Evolutionary conservation across 805 yeast genomes (phyloP), one percentile per base, ranked within the genome.

Genomic region (Kuraishia hungarica): DNA sequence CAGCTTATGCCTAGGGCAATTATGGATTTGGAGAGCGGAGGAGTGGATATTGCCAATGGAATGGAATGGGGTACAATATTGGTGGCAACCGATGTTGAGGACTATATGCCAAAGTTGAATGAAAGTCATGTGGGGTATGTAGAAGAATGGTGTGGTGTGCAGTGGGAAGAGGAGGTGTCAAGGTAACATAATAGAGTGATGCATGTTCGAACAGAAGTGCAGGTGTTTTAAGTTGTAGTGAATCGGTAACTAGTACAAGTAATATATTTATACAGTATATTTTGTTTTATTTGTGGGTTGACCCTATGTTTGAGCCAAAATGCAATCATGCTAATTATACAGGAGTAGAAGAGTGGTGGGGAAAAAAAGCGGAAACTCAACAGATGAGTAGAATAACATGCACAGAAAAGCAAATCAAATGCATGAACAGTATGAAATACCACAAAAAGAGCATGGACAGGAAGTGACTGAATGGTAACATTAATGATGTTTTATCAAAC

Each of bases 31-130:
- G 97, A 93, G 65, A 75, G 74, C 49, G 69, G 72, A 67, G 17
- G 72, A 67, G 52, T 35, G 55, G 63, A 71, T 61, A 64, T 67
- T 56, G 62, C 78, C 49, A 82, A 82, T 39, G 97, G 98, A 13
- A 93, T 93, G 96, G 96, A 93, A 59, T 94, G 99, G 99, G 98
- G 97, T 1, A 88, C 98, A 0, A 87, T 94, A 29, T 72, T 89
- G 24, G 87, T 93, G 1, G 88, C 84, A 48, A 89, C 97, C 0
- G 91, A 66, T 63, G 39, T 69, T 61, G 55, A 61, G 56, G 62
- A 61, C 47, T 50, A 39, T 19, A 51, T 56, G 2, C 59, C 61
- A 8, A 47, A 61, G 24, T 69, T 82, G 50, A 91, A 87, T 58
- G 78, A 72, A 7, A 74, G 82, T 55, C 80, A 81, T 48, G 91